Percentiles rank a stretch among this genome's conserved stretches.
These are phyloP conservation scores for Penicillium mononematosum DNA, from an alignment of 495 filamentous ascomycete genomes.

Conservation along the genomic window DNA sequence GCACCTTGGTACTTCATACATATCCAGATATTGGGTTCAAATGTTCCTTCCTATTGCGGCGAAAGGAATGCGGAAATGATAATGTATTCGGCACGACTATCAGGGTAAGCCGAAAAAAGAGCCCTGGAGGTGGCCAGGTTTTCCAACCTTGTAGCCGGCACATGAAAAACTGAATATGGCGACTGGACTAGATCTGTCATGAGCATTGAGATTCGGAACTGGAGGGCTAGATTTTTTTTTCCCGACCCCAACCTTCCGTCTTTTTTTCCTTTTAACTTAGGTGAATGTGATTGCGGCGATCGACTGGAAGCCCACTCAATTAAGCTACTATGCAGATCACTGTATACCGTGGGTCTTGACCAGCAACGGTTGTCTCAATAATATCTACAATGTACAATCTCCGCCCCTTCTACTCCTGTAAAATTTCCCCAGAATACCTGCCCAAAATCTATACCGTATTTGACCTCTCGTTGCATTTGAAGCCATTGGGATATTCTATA, in stretches of 20 bases:
- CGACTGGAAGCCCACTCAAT: conserved; percentile 8
- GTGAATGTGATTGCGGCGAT: conserved; percentile 1
- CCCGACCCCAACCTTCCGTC: neutral
- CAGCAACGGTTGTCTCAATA: neutral
- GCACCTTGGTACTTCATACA: neutral
- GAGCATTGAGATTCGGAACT: neutral
- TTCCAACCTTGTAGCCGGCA: neutral
- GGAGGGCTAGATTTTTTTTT: neutral
- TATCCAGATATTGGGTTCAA: neutral
- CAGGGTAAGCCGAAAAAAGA: neutral
- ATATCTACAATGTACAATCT: neutral
- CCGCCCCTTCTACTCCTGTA: neutral
- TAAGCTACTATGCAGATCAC: conserved; percentile 13
- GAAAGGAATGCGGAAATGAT: neutral
- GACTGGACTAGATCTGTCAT: neutral
- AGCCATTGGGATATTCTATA: conserved; percentile 2
- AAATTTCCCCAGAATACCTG: neutral
- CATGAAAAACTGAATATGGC: neutral
- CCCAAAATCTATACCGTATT: neutral
- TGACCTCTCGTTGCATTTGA: neutral
- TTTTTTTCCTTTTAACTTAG: neutral
- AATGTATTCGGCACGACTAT: neutral
- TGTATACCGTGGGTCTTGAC: conserved; percentile 6
- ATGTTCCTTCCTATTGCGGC: neutral
- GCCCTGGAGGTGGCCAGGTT: neutral